Base-by-base conservation (phyloP, 2,329 filamentous ascomycete genomes). In the Monosporascus sp. region DNA sequence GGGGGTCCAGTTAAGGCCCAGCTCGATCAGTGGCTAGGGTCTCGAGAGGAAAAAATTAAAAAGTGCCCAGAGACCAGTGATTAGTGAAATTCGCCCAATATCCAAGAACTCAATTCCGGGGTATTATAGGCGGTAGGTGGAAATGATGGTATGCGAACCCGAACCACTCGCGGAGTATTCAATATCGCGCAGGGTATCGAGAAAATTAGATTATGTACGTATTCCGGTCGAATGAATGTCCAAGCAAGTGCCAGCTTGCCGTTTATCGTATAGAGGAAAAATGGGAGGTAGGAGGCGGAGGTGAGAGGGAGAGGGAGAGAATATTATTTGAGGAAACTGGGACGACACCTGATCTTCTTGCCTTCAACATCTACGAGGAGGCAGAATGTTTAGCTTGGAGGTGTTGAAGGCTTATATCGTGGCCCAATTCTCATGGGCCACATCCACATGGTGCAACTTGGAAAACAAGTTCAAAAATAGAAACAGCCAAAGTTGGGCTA, bases 161-260 rank as follows among this genome's bases (percentile, higher is more conserved):
- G 59, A 55, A 56, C 60, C 58, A 61, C 55, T 55, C 52, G 53
- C 53, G 51, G 51, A 54, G 51, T 50, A 51, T 62, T 55, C 58
- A 50, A 59, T 52, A 57, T 61, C 53, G 61, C 63, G 56, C 63
- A 65, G 58, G 51, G 58, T 52, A 56, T 61, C 52, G 61, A 63
- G 56, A 63, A 65, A 65, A 74, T 72, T 72, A 72, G 67, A 67
- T 72, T 70, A 69, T 63, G 70, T 61, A 66, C 65, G 66, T 70
- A 65, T 66, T 64, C 68, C 31, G 31, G 9, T 67, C 58, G 61
- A 74, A 74, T 71, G 75, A 80, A 71, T 75, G 77, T 77, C 68
- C 65, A 71, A 78, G 78, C 79, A 82, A 83, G 80, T 72, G 58
- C 80, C 80, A 67, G 80, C 79, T 83, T 82, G 79, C 77, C 68